Base-by-base conservation (phyloP, 805 yeast genomes). In the Starmerella stigmatis region DNA sequence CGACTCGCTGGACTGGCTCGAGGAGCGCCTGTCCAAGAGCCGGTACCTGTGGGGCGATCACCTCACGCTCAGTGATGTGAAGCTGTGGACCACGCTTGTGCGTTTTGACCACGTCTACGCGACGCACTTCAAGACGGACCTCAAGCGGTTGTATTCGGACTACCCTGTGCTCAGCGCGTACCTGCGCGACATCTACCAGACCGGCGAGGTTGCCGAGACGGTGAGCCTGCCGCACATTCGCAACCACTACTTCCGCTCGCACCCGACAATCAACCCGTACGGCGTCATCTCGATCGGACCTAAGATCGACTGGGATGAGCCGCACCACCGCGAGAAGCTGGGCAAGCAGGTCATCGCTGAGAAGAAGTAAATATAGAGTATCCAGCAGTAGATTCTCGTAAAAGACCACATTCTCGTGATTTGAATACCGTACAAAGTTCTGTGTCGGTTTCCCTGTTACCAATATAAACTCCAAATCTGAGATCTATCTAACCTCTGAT, bases 81-180 rank as follows among this genome's bases (percentile, higher is more conserved):
- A 96, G 53, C 73, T 89, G 41, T 89, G 67, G 67, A 78, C 96
- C 20, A 89, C 97, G 2, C 79, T 89, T 48, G 71, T 86, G 35
- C 76, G 98, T 57, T 89, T 89, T 58, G 97, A 89, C 62, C 82
- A 94, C 1, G 94, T 86, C 19, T 89, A 89, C 60, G 89, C 81
- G 44, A 95, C 88, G 64, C 96, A 89, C 64, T 92, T 89, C 75
- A 92, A 89, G 66, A 84, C 95, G 64, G 89, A 89, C 64, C 63
- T 86, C 50, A 79, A 79, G 39, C 81, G 79, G 70, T 82, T 89
- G 57, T 75, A 96, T 60, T 62, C 58, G 34, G 83, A 85, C 52
- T 89, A 76, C 62, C 96, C 96, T 19, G 65, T 70, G 55, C 64
- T 88, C 44, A 81, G 86, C 64, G 67, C 75, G 49, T 89, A 94